phyloP scores from a whole-genome alignment of 106 monocot genomes.

The Apostasia ramifera region DNA sequence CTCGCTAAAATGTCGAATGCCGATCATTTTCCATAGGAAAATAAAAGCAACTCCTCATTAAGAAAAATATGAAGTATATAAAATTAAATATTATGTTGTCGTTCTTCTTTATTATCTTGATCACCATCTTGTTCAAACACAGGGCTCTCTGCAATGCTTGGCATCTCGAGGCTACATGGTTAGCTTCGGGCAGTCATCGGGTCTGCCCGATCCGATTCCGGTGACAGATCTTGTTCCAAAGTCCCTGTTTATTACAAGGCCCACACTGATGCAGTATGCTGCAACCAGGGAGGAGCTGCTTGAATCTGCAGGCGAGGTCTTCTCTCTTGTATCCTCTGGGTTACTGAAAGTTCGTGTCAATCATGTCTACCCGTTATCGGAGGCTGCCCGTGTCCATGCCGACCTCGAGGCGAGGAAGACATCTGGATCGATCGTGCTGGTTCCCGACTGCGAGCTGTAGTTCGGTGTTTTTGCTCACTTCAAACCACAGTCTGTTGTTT shows the following conservation, averaged over 20 bases:
- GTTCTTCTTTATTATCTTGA: too few species aligned
- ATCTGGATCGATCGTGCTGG: constrained; percentile 53
- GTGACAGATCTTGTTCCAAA: constrained; percentile 52
- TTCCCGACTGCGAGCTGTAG: constrained; percentile 16
- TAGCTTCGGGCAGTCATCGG: constrained; percentile 73
- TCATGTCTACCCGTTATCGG: constrained; percentile 55
- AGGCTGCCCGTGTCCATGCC: constrained; percentile 61
- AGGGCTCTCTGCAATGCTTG: constrained; percentile 65
- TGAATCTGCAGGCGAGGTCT: constrained; percentile 56
- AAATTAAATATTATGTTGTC: too few species aligned
- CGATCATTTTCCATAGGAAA: too few species aligned
- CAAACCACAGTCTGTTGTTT: too few species aligned
- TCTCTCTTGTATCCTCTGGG: constrained; percentile 42
- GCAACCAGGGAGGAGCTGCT: constrained; percentile 69
- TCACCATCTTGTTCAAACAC: neutral
- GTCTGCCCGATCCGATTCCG: constrained; percentile 45
- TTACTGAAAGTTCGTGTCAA: constrained; percentile 55
- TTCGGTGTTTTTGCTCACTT: too few species aligned
- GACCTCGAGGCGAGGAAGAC: constrained; percentile 72
- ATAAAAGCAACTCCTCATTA: too few species aligned
- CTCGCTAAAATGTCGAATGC: too few species aligned
- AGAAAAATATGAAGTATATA: too few species aligned
- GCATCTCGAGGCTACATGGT: constrained; percentile 47
- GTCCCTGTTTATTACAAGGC: constrained; percentile 59
- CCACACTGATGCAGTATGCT: constrained; percentile 53